phyloP scores from a whole-genome alignment of 306 rosid species.

The Trichosanthes cucumerina region DNA sequence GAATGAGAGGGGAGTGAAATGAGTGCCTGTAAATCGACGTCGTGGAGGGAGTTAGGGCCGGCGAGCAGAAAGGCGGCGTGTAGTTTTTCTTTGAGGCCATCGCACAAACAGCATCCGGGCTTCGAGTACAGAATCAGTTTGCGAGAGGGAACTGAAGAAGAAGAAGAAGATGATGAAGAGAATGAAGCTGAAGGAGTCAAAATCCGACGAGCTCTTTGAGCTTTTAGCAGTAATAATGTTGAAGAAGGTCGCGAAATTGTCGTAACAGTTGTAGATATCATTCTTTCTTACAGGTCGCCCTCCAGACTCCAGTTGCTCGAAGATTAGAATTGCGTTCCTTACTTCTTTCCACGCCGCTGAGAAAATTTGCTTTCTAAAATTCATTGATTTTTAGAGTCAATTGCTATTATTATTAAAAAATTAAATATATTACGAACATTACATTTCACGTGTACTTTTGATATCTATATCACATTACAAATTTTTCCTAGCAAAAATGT shows the following conservation, averaged over 20 bases:
- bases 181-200: conserved; percentile 30
- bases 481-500: no score
- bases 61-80: conserved; percentile 56
- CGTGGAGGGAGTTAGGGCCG: conserved; percentile 61
- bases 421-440: no score
- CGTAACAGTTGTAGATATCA: no score
- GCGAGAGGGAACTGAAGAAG: conserved; percentile 32
- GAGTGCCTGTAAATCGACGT: conserved; percentile 49
- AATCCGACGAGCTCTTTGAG: conserved; percentile 22
- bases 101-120: conserved; percentile 95
- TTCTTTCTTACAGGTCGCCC: no score
- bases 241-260: conserved; percentile 41
- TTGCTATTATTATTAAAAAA: no score
- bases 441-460: no score
- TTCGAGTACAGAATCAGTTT: conserved; percentile 77
- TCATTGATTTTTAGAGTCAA: no score
- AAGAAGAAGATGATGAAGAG: conserved; percentile 30
- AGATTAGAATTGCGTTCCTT: no score
- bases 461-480: no score
- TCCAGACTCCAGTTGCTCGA: no score
- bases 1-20: not conserved
- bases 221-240: not conserved
- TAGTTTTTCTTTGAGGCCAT: conserved; percentile 94
- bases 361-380: no score
- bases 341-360: no score